Conservation (phyloP, 495 filamentous ascomycete genomes). For the Tuber umbilicatum region DNA sequence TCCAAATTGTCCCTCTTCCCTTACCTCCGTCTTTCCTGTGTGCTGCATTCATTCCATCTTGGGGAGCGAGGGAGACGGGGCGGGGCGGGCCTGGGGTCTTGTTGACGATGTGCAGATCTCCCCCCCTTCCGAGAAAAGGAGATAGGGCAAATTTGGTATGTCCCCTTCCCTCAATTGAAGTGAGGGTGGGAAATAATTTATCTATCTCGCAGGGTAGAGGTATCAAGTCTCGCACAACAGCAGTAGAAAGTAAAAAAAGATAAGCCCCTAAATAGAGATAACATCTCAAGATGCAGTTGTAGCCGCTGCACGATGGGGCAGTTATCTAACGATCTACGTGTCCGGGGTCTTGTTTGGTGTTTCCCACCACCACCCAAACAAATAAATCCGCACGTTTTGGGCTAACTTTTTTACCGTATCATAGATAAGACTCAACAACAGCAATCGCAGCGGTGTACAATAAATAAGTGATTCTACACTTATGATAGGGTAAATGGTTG, state of each 20-base stretch:
- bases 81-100: not conserved
- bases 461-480: not conserved
- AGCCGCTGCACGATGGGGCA: not conserved
- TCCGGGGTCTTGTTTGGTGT: not conserved
- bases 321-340: not conserved
- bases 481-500: not conserved
- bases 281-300: not conserved
- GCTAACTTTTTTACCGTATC: not conserved
- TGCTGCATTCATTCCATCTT: not conserved
- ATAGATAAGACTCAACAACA: not conserved
- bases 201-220: not conserved
- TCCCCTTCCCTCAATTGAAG: not conserved
- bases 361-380: not conserved
- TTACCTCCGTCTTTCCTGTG: not conserved
- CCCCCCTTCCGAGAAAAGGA: not conserved
- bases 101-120: not conserved
- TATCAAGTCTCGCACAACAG: not conserved
- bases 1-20: not conserved
- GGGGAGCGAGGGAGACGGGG: not conserved
- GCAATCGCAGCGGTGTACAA: not conserved
- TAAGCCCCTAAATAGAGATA: not conserved
- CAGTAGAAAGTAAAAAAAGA: not conserved
- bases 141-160: not conserved
- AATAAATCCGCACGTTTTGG: not conserved
- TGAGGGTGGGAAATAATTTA: not conserved